A percentile compares a stretch with the other conserved stretches of the same genome.
Evolutionary conservation across 208 protist species (phyloP).

Genomic region (Porcisia deanei): DNA sequence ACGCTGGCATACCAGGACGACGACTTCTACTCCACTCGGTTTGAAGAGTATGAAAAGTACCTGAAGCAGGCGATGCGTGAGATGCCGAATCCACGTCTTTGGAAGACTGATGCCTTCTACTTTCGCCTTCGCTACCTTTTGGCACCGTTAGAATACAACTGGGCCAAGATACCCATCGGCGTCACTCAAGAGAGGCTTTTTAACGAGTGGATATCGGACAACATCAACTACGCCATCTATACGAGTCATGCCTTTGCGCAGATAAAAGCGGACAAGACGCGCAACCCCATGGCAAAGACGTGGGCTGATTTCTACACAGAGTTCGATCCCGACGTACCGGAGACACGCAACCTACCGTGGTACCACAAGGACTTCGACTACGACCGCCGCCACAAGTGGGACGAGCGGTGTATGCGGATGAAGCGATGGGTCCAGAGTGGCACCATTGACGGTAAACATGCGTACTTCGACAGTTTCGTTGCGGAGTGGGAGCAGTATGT

Average conservation of each 20-base stretch:
- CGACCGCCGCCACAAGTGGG: slow-evolving; percentile 90
- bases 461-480: slow-evolving; percentile 87
- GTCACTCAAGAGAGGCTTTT: slow-evolving; percentile 71
- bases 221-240: slow-evolving; percentile 80
- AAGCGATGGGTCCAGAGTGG: slow-evolving; percentile 92
- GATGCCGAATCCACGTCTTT: slow-evolving; percentile 89
- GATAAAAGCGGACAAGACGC: slow-evolving; percentile 75
- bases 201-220: slow-evolving; percentile 89
- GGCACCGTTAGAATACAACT: slow-evolving; percentile 90
- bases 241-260: slow-evolving; percentile 58
- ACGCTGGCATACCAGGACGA: slow-evolving; percentile 84
- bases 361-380: slow-evolving; percentile 91
- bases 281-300: slow-evolving; percentile 84
- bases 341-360: slow-evolving; percentile 85
- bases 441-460: slow-evolving; percentile 76
- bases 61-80: slow-evolving; percentile 90
- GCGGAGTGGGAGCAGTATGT: slow-evolving; percentile 92
- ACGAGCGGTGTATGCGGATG: slow-evolving; percentile 93
- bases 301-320: slow-evolving; percentile 87
- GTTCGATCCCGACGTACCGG: slow-evolving; percentile 86
- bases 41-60: slow-evolving; percentile 88
- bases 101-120: slow-evolving; percentile 92
- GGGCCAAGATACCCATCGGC: slow-evolving; percentile 84
- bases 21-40: slow-evolving; percentile 90
- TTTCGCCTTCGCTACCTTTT: slow-evolving; percentile 85